Evolutionary conservation across 257 asterid species (phyloP).

Genomic region (Jaltomata sinuosa): DNA sequence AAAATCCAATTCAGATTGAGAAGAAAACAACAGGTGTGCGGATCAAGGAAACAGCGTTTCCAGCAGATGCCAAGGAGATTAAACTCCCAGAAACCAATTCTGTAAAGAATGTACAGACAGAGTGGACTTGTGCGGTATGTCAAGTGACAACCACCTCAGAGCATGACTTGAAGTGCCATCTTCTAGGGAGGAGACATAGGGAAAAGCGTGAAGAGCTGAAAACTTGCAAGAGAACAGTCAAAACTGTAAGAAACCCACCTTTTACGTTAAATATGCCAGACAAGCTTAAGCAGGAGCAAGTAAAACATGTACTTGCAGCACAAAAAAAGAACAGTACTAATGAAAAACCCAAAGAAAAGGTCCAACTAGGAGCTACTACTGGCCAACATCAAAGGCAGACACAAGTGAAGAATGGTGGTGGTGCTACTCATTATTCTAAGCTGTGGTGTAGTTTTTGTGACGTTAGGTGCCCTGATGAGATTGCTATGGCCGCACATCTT

Average conservation of each 20-base stretch:
- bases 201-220: background rate
- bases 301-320: background rate
- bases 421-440: background rate
- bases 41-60: conserved; percentile 3
- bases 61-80: background rate
- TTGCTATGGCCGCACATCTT: conserved; percentile 16
- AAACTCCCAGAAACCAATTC: background rate
- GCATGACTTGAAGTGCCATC: conserved; percentile 18
- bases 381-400: background rate
- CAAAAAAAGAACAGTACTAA: background rate
- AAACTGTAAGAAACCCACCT: background rate
- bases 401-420: background rate
- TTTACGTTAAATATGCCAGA: background rate
- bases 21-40: background rate
- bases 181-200: conserved; percentile 27
- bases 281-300: background rate
- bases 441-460: conserved; percentile 18
- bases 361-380: background rate
- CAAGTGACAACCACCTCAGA: conserved; percentile 18
- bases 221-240: background rate
- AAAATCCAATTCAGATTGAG: background rate
- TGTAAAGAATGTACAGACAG: conserved; percentile 7
- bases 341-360: background rate
- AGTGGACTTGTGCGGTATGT: conserved; percentile 31
- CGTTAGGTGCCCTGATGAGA: conserved; percentile 2